phyloP scores from a whole-genome alignment of 306 rosid species.

The Vicia sativa region DNA sequence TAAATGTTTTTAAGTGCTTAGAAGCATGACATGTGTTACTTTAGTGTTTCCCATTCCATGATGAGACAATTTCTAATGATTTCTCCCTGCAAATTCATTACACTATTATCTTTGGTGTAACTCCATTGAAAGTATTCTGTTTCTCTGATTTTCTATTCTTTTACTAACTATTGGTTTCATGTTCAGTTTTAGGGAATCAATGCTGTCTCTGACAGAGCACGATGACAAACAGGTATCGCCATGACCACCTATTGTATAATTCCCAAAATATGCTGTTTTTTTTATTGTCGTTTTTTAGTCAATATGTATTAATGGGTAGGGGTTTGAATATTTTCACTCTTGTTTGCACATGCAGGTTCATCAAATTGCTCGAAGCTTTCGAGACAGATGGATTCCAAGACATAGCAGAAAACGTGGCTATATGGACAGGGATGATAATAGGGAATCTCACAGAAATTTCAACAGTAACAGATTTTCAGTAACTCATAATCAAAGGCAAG shows the following conservation, averaged over 20 bases:
- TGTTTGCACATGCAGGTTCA: conserved; percentile 70
- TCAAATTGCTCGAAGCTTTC: conserved; percentile 94
- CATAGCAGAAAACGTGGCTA: conserved; percentile 56
- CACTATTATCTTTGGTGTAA: conserved; percentile 15
- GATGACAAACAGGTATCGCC: conserved; percentile 86
- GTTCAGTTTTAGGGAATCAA: conserved; percentile 88
- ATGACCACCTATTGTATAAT: conserved; percentile 12
- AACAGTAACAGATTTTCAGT: conserved; percentile 57
- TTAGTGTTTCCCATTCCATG: conserved; percentile 21
- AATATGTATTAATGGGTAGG: conserved; percentile 21
- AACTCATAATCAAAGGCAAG: conserved; percentile 57
- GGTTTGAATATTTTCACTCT: conserved; percentile 31
- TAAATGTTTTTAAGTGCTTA: not conserved
- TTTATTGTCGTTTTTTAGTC: not conserved
- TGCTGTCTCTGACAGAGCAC: conserved; percentile 92
- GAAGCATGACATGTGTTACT: conserved; percentile 24
- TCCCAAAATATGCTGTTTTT: conserved; percentile 17
- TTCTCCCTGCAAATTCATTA: conserved; percentile 22
- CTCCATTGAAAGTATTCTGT: conserved; percentile 25
- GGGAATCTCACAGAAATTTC: conserved; percentile 67
- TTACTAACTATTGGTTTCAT: conserved; percentile 43
- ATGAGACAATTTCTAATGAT: not conserved
- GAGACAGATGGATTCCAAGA: conserved; percentile 91
- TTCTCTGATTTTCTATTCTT: conserved; percentile 25
- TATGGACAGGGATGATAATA: conserved; percentile 68